These are phyloP conservation scores for Amphibolis antarctica DNA, from an alignment of 106 monocot species.

Conservation along the genomic window DNA sequence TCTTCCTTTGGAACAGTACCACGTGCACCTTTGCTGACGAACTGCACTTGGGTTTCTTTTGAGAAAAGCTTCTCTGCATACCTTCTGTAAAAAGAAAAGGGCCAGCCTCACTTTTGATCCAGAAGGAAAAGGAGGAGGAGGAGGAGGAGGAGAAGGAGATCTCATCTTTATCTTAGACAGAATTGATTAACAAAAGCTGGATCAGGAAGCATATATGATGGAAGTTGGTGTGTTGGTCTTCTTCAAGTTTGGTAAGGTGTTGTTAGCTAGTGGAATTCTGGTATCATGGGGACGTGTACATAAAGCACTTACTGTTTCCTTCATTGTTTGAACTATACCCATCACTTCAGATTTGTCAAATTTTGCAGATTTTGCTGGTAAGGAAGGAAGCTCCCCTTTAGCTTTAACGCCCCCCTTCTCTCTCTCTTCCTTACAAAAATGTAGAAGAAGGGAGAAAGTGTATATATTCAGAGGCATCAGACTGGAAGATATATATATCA, in stretches of 20 bases:
- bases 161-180: conserved; percentile 3
- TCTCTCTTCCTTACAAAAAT: too few relatives aligned
- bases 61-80: not conserved
- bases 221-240: not conserved
- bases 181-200: not conserved
- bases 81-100: not conserved
- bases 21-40: not conserved
- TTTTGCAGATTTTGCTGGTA: conserved; percentile 3
- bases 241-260: too few relatives aligned
- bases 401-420: too few relatives aligned
- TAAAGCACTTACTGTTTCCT: not conserved
- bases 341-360: not conserved
- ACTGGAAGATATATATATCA: too few relatives aligned
- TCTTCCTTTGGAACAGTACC: not conserved
- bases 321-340: not conserved
- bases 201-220: not conserved
- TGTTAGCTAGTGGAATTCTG: conserved; percentile 2
- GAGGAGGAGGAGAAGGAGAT: not conserved
- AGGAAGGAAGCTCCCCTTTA: not conserved
- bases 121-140: not conserved
- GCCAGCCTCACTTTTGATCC: not conserved
- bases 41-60: not conserved
- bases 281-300: not conserved
- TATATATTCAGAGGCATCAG: too few relatives aligned
- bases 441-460: too few relatives aligned